Evolutionary conservation across 2,329 filamentous ascomycete genomes (phyloP).

Genomic region (Xylariaceae sp.): DNA sequence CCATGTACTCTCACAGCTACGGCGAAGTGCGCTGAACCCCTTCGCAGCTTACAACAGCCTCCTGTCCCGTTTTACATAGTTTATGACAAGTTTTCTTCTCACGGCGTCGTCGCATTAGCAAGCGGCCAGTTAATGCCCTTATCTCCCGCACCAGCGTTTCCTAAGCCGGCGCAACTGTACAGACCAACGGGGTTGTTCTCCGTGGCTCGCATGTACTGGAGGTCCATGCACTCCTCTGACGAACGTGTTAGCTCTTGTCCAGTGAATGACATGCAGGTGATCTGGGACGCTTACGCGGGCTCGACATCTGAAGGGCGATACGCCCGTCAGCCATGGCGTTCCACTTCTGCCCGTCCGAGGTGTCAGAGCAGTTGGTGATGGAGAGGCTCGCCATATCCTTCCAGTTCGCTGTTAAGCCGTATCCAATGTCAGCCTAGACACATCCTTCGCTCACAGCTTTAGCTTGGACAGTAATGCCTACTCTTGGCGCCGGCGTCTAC

Average conservation of each 20-base stretch:
- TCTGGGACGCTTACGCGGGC: constrained; percentile 40
- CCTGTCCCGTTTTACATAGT: not conserved
- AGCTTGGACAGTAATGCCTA: constrained; percentile 14
- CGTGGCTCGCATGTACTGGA: constrained; percentile 49
- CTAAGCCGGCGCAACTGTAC: constrained; percentile 47
- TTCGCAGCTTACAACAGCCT: not conserved
- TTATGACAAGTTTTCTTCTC: not conserved
- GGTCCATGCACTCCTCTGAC: constrained; percentile 48
- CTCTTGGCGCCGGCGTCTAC: constrained; percentile 46
- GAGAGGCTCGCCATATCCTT: constrained; percentile 48
- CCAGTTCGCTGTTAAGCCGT: constrained; percentile 43
- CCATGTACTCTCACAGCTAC: no score
- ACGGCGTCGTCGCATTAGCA: constrained; percentile 35
- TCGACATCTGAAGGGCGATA: constrained; percentile 45
- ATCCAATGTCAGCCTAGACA: not conserved
- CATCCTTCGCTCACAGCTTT: not conserved
- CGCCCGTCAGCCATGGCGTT: constrained; percentile 46
- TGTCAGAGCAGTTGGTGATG: constrained; percentile 43
- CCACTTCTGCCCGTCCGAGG: constrained; percentile 45
- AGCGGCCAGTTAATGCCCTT: constrained; percentile 51
- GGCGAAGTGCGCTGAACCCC: no score
- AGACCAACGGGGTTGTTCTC: constrained; percentile 49
- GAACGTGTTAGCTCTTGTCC: constrained; percentile 1
- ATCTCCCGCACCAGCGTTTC: constrained; percentile 47
- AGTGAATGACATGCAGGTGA: not conserved